Conservation (phyloP, 768 basidiomycete species). For the Phylloporus rhodoxanthus region DNA sequence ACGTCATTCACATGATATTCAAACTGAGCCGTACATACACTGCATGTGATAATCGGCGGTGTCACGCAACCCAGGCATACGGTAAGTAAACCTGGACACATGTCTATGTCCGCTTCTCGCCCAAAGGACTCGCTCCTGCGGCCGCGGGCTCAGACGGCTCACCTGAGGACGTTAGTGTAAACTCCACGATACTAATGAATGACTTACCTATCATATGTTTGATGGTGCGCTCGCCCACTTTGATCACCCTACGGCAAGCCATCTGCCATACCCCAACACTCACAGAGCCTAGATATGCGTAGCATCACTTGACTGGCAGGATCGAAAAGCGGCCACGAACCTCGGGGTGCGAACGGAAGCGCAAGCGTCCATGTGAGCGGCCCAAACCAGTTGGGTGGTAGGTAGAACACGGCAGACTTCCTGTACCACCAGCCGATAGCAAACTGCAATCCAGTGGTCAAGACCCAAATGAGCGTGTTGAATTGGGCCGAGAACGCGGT, state of each 20-base stretch:
- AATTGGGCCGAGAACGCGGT: conserved; percentile 65
- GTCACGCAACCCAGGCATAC: no score
- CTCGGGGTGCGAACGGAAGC: conserved; percentile 86
- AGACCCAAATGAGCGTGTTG: conserved; percentile 66
- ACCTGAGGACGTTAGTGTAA: conserved; percentile 7
- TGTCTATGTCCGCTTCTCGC: conserved; percentile 20
- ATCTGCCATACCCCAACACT: conserved; percentile 95
- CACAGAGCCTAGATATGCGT: conserved; percentile 63
- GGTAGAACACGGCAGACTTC: conserved; percentile 85
- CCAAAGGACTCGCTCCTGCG: conserved; percentile 6
- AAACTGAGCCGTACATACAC: neutral
- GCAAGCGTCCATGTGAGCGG: conserved; percentile 84
- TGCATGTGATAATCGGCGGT: conserved; percentile 18
- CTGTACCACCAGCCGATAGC: conserved; percentile 89
- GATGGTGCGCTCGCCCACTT: conserved; percentile 65
- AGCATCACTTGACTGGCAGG: neutral
- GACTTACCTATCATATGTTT: conserved; percentile 52
- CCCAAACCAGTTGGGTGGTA: conserved; percentile 87
- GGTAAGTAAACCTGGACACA: no score
- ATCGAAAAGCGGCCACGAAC: conserved; percentile 36
- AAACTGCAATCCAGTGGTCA: conserved; percentile 86
- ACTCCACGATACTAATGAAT: conserved; percentile 2
- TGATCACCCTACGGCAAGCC: conserved; percentile 83
- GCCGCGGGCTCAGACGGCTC: conserved; percentile 19
- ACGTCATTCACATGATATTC: conserved; percentile 33